These are phyloP conservation scores for Phytophthora ramorum DNA, from an alignment of 352 stramenopile genomes.

Conservation along the genomic window DNA sequence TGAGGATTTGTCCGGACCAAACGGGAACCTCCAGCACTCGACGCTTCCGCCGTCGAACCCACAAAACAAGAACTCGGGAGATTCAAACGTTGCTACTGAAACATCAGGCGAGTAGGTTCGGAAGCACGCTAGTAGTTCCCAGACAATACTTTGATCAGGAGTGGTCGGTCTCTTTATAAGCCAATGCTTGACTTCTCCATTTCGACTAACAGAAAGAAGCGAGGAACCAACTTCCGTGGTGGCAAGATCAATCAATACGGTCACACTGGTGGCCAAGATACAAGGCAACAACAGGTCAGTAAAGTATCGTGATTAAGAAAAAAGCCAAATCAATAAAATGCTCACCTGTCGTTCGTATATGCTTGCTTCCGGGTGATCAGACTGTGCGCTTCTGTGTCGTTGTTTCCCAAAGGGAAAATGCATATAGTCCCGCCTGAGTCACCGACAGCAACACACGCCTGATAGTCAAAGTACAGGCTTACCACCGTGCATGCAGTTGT, in stretches of 20 bases:
- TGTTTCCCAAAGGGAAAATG: constrained; percentile 19
- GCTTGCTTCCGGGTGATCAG: constrained; percentile 28
- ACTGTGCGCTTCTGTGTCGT: neutral
- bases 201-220: constrained; percentile 42
- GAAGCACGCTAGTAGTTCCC: constrained; percentile 57
- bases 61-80: constrained; percentile 56
- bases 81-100: constrained; percentile 41
- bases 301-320: neutral
- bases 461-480: constrained; percentile 13
- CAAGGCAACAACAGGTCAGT: neutral
- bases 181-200: constrained; percentile 63
- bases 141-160: constrained; percentile 18
- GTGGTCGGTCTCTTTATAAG: constrained; percentile 14
- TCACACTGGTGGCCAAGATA: constrained; percentile 15
- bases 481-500: constrained; percentile 27
- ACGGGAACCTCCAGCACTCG: constrained; percentile 59
- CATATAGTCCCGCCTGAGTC: constrained; percentile 27
- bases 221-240: constrained; percentile 2
- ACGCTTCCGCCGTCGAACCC: constrained; percentile 57
- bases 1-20: constrained; percentile 7
- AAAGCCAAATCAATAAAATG: neutral
- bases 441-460: constrained; percentile 21
- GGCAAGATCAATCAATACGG: constrained; percentile 20
- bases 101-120: constrained; percentile 44
- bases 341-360: constrained; percentile 35